Evolutionary conservation across 805 yeast genomes (phyloP).

Genomic region (Pichia thaimueangensis): DNA sequence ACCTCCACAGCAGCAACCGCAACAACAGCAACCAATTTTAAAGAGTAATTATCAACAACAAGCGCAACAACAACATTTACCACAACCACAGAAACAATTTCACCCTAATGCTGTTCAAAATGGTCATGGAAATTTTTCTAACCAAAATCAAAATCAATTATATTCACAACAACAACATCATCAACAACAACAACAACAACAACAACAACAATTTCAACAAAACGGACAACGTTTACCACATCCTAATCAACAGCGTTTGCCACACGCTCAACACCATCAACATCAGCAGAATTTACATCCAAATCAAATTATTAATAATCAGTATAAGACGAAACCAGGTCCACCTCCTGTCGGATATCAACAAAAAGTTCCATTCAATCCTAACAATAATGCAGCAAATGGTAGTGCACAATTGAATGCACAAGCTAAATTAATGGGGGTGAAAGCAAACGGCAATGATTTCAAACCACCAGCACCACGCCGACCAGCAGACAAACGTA

Average conservation of each 20-base stretch:
- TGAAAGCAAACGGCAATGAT: background rate
- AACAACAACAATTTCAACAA: background rate
- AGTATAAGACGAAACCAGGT: conserved; percentile 6
- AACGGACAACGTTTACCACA: background rate
- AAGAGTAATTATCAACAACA: conserved; percentile 14
- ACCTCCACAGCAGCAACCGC: conserved; percentile 2
- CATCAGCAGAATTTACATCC: conserved; percentile 28
- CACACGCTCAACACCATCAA: conserved; percentile 13
- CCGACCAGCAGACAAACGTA: conserved; percentile 40
- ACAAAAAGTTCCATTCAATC: conserved; percentile 29
- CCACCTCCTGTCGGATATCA: conserved; percentile 3
- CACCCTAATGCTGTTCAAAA: background rate
- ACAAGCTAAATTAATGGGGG: conserved; percentile 15
- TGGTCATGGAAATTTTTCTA: background rate
- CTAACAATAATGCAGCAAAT: conserved; percentile 18
- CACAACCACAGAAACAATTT: conserved; percentile 11
- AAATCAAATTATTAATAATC: no score
- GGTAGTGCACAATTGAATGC: conserved; percentile 20
- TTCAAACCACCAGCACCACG: conserved; percentile 2
- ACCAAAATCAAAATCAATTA: conserved; percentile 2
- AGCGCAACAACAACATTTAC: conserved; percentile 20
- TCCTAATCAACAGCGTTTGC: conserved; percentile 7
- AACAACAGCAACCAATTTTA: conserved; percentile 13
- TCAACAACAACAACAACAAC: conserved; percentile 2
- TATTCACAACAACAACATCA: conserved; percentile 9